Conservation (phyloP, 495 filamentous ascomycete species). For the Xylaria grammica region DNA sequence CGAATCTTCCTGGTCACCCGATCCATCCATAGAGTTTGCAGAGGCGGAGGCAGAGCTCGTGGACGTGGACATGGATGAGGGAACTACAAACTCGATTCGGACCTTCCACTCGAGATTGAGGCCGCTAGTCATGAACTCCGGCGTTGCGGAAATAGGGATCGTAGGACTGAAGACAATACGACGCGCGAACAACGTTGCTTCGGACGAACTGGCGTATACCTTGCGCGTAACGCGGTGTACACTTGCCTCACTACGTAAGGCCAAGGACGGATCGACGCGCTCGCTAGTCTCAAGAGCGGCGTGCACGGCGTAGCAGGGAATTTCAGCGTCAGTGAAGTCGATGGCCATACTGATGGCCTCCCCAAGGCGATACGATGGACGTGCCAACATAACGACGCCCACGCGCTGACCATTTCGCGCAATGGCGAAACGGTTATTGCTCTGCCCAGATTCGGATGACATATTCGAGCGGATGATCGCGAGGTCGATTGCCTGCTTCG, state of each 20-base stretch:
- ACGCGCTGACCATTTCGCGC: slow-evolving; percentile 85
- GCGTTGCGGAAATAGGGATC: slow-evolving; percentile 80
- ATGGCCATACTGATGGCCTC: slow-evolving; percentile 82
- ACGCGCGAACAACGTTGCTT: slow-evolving; percentile 78
- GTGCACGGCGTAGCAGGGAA: slow-evolving; percentile 80
- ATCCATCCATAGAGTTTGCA: slow-evolving; percentile 15
- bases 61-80: slow-evolving; percentile 38
- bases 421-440: slow-evolving; percentile 90
- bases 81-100: slow-evolving; percentile 84
- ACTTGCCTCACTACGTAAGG: slow-evolving; percentile 81
- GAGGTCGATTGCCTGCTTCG: slow-evolving; percentile 87
- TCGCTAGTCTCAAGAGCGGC: slow-evolving; percentile 80
- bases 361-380: slow-evolving; percentile 90
- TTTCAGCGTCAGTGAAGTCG: slow-evolving; percentile 75
- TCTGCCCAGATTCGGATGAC: slow-evolving; percentile 61
- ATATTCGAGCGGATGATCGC: slow-evolving; percentile 82
- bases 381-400: slow-evolving; percentile 82
- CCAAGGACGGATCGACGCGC: slow-evolving; percentile 74
- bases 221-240: slow-evolving; percentile 84
- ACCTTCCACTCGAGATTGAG: slow-evolving; percentile 86
- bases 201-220: slow-evolving; percentile 74
- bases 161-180: slow-evolving; percentile 80
- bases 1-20: neutral
- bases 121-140: slow-evolving; percentile 86
- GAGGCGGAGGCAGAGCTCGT: slow-evolving; percentile 16